phyloP scores from a whole-genome alignment of 805 yeast species.

The Yarrowia bubula region DNA sequence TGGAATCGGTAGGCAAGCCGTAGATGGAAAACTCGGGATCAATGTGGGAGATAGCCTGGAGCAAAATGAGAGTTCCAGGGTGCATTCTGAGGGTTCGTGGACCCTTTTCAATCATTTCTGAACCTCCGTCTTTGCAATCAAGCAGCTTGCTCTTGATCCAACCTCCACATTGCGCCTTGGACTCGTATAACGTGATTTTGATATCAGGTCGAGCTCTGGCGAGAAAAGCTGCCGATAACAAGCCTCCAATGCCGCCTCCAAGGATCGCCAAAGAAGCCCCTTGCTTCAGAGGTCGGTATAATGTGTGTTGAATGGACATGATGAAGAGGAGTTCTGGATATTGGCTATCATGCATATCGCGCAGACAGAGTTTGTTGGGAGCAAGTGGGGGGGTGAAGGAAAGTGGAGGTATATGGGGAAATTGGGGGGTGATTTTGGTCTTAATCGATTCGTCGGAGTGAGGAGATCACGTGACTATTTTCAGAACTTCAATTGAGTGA shows the following conservation, averaged over 20 bases:
- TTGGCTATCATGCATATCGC: conserved; percentile 19
- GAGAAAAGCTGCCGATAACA: conserved; percentile 50
- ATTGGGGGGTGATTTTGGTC: not conserved
- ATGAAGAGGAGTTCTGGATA: not conserved
- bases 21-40: conserved; percentile 50
- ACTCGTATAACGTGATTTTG: conserved; percentile 60
- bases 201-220: conserved; percentile 75
- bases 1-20: conserved; percentile 56
- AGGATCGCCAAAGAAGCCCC: conserved; percentile 50
- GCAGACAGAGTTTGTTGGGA: conserved; percentile 1
- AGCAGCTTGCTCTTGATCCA: conserved; percentile 57
- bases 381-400: not conserved
- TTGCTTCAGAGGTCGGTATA: conserved; percentile 12
- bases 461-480: too few relatives aligned
- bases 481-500: too few relatives aligned
- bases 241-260: conserved; percentile 89
- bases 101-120: conserved; percentile 68
- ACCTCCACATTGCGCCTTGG: conserved; percentile 63
- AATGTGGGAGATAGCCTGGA: conserved; percentile 42
- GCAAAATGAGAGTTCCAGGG: conserved; percentile 52
- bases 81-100: conserved; percentile 84
- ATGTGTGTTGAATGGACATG: conserved; percentile 22
- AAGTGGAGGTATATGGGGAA: not conserved
- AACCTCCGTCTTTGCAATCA: conserved; percentile 32
- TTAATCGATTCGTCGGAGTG: too few relatives aligned